Percentiles rank a stretch among this genome's conserved stretches.
Evolutionary conservation across 2,329 filamentous ascomycete genomes (phyloP).

Genomic region (Ceratocystiopsis brevicomis): DNA sequence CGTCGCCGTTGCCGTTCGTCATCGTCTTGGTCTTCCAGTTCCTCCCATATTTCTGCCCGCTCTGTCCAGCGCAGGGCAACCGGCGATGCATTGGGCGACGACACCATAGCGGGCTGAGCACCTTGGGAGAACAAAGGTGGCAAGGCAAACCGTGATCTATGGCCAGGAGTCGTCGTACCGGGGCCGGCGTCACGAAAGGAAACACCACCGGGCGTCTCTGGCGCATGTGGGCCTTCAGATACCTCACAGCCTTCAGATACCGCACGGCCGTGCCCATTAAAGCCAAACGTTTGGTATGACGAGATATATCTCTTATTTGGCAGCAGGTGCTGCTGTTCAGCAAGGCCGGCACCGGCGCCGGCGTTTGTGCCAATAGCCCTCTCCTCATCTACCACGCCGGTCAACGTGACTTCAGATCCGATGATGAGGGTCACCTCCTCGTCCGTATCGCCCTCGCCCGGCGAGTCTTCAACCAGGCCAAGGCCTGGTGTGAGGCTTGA

Average conservation of each 20-base stretch:
- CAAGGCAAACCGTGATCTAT: too few relatives aligned
- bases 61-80: constrained; percentile 34
- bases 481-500: constrained; percentile 66
- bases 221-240: too few relatives aligned
- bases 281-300: constrained; percentile 30
- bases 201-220: too few relatives aligned
- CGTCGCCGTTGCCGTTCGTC: constrained; percentile 11
- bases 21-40: constrained; percentile 56
- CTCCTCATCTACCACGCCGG: constrained; percentile 19
- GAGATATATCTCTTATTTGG: constrained; percentile 8
- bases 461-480: constrained; percentile 55
- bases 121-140: too few relatives aligned
- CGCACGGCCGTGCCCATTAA: not conserved
- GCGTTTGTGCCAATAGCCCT: not conserved
- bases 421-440: constrained; percentile 35
- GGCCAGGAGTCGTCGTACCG: too few relatives aligned
- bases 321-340: constrained; percentile 6
- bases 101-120: too few relatives aligned
- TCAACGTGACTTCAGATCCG: constrained; percentile 21
- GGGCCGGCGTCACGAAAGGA: too few relatives aligned
- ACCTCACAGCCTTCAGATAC: too few relatives aligned
- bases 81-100: too few relatives aligned
- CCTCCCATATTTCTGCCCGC: constrained; percentile 69
- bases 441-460: constrained; percentile 28
- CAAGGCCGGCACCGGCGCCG: constrained; percentile 16